Conservation (phyloP, 345 rosid genomes). For the Cardamine occulta region DNA sequence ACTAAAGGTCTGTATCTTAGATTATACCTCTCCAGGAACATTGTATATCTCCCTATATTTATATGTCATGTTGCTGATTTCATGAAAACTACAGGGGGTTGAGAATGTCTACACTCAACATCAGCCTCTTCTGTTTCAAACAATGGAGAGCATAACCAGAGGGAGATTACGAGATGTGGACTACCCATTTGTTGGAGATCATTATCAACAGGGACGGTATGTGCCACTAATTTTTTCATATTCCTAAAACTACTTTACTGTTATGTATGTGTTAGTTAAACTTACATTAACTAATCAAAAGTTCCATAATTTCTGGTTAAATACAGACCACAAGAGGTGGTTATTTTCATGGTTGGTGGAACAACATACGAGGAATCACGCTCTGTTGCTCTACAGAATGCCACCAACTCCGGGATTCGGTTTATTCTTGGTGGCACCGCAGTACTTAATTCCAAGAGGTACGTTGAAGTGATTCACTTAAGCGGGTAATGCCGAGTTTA, state of each 20-base stretch:
- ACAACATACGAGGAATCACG: constrained; percentile 97
- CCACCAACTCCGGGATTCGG: constrained; percentile 78
- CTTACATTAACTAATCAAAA: background rate
- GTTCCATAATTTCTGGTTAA: background rate
- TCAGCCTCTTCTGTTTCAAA: constrained; percentile 93
- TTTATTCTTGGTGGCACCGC: constrained; percentile 85
- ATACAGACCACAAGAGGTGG: constrained; percentile 89
- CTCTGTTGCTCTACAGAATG: constrained; percentile 76
- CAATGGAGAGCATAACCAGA: constrained; percentile 90
- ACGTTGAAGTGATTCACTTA: constrained; percentile 10
- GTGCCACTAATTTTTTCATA: constrained; percentile 24
- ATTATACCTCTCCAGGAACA: constrained; percentile 21
- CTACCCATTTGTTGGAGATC: constrained; percentile 93
- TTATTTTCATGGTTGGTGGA: constrained; percentile 93
- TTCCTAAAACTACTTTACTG: background rate
- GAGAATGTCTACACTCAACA: constrained; percentile 99
- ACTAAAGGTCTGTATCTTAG: constrained; percentile 66
- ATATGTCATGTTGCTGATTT: constrained; percentile 7
- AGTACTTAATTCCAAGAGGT: constrained; percentile 89
- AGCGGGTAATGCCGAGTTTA: background rate
- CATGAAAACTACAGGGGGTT: constrained; percentile 61
- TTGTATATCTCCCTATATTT: constrained; percentile 4
- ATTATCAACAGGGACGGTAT: constrained; percentile 95
- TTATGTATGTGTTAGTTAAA: background rate
- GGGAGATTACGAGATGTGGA: constrained; percentile 93